Conservation (phyloP, 108 stramenopile genomes). For the Cyclotella kingstonii region DNA sequence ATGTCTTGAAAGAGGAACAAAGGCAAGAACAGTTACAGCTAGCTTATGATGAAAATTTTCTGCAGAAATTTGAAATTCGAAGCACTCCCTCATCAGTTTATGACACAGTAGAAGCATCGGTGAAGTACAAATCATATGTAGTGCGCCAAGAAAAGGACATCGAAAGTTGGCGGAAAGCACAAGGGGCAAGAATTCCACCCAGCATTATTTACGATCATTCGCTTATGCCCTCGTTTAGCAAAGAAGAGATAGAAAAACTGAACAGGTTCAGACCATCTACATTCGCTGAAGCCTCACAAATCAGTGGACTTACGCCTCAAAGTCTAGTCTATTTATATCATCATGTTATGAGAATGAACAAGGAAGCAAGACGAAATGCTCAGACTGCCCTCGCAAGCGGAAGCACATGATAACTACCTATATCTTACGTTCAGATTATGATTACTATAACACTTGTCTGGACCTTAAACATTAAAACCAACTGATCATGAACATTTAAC, state of each 20-base stretch:
- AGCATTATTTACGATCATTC: slow-evolving; percentile 77
- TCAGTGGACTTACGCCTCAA: slow-evolving; percentile 93
- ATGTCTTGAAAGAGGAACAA: slow-evolving; percentile 44
- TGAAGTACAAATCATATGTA: slow-evolving; percentile 90
- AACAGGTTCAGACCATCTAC: slow-evolving; percentile 68
- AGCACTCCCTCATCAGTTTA: slow-evolving; percentile 63
- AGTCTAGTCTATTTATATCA: slow-evolving; percentile 93
- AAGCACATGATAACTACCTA: background rate
- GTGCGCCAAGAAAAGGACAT: slow-evolving; percentile 90
- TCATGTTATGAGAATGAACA: slow-evolving; percentile 73
- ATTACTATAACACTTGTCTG: too few relatives aligned
- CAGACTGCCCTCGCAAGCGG: slow-evolving; percentile 7
- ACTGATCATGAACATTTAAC: too few relatives aligned
- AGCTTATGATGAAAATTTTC: slow-evolving; percentile 2
- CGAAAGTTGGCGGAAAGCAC: slow-evolving; percentile 88
- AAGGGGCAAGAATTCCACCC: slow-evolving; percentile 87
- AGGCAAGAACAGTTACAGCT: background rate
- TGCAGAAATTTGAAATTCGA: slow-evolving; percentile 21
- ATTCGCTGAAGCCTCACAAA: slow-evolving; percentile 91
- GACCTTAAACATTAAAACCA: too few relatives aligned
- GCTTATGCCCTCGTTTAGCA: slow-evolving; percentile 84
- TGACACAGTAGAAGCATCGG: slow-evolving; percentile 91
- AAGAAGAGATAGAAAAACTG: slow-evolving; percentile 90
- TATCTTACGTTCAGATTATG: background rate
- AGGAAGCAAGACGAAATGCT: slow-evolving; percentile 51